Base-by-base conservation (phyloP, 768 basidiomycete species). In the Serendipita sp. region DNA sequence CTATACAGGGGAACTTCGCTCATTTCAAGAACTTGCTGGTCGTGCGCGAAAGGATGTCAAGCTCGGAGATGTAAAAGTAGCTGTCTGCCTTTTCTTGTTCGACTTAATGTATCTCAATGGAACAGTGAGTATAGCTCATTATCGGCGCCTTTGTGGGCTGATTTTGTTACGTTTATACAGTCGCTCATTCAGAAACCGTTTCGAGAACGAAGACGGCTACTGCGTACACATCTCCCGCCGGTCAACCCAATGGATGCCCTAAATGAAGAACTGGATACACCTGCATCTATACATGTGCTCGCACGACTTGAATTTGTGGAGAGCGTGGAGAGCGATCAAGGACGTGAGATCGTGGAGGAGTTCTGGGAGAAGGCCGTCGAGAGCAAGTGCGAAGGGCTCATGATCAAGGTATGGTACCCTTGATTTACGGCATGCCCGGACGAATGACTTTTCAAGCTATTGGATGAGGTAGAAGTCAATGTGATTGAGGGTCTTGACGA, bases 71-170 rank as follows among this genome's bases (percentile, higher is more conserved):
- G 79, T 96, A 68, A 84, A 81, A 65, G 79, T 94, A 43, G 72
- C 82, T 26, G 89, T 95, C 0, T 85, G 86, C n/a, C 79, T 95
- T 2, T 94, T 81, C 71, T 85, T 81, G 0, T 96, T 95, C 71
- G 93, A 96, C 74, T 68, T 95, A 64, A 88, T 96, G 89, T 83
- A 84, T 68, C 74, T 90, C 51, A 84, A 95, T 71, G 85, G 81
- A 64, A 73, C 84, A 75, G 93, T 90, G 65, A 72, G 82, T 66
- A 72, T 69, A 31, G 33, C n/a, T 16, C 50, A 5, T 7, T 5
- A 38, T 14, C 34, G 14, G 34, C 7, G 14, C 2, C 66, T 63
- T 63, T 60, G 53, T 61, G 50, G 62, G n/a, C 16, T 20, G 30
- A 61, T 64, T 53, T 67, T 61, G 42, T 41, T 50, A 41, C 64